Conservation (phyloP, 2,329 filamentous ascomycete genomes). For the Colletotrichum liaoningense region DNA sequence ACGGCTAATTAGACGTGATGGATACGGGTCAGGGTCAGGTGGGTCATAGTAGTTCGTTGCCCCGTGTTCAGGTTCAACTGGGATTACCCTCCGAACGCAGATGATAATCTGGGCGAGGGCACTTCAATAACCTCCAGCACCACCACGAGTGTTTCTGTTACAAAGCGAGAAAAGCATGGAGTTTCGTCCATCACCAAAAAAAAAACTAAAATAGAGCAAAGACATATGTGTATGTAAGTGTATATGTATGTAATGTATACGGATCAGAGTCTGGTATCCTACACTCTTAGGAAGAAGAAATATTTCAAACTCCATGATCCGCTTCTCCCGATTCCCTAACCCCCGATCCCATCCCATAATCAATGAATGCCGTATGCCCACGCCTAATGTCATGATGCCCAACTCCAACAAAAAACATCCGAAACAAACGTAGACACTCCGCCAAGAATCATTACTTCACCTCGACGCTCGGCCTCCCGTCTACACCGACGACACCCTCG, state of each 20-base stretch:
- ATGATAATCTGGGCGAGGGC: no score
- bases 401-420: background rate
- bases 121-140: no score
- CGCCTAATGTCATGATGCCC: background rate
- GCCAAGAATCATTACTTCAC: conserved; percentile 1
- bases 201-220: background rate
- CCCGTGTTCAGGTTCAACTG: no score
- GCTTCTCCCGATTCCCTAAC: background rate
- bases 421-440: background rate
- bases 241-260: background rate
- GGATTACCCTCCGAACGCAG: no score
- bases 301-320: background rate
- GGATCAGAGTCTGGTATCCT: background rate
- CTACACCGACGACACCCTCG: background rate
- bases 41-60: no score
- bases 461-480: background rate
- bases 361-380: background rate
- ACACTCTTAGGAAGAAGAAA: background rate
- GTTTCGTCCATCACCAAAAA: background rate
- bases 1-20: no score
- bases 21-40: no score
- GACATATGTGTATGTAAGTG: background rate
- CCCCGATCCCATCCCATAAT: background rate
- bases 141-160: no score
- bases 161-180: background rate